Percentiles rank a stretch among this genome's conserved stretches.
Conservation (phyloP, 257 asterid genomes). For the Craterostigma plantagineum region DNA sequence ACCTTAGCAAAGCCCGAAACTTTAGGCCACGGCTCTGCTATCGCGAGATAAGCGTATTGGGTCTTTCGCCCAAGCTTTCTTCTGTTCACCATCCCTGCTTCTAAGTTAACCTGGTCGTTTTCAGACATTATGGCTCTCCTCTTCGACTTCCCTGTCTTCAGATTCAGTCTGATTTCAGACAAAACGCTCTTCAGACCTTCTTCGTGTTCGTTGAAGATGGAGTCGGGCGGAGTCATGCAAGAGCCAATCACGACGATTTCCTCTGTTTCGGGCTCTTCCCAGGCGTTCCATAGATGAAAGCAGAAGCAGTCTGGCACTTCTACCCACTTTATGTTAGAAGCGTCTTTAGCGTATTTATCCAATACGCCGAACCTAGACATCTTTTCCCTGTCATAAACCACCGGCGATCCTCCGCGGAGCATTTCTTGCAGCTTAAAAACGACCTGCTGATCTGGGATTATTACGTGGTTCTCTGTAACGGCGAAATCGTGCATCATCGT, state of each 20-base stretch:
- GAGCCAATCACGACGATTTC: constrained; percentile 90
- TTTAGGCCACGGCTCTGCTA: constrained; percentile 98
- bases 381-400: constrained; percentile 54
- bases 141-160: constrained; percentile 58
- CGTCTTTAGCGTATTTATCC: constrained; percentile 38
- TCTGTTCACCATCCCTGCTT: constrained; percentile 94
- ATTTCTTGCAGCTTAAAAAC: constrained; percentile 85
- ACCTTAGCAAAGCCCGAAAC: constrained; percentile 94
- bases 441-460: constrained; percentile 90
- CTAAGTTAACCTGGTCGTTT: constrained; percentile 58
- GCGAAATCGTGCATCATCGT: constrained; percentile 99
- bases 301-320: constrained; percentile 88
- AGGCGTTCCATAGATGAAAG: constrained; percentile 93
- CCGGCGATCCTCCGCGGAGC: constrained; percentile 92
- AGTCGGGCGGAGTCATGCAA: constrained; percentile 99
- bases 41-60: constrained; percentile 58
- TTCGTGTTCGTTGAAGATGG: constrained; percentile 88
- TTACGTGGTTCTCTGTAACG: constrained; percentile 59
- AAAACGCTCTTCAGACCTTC: constrained; percentile 59
- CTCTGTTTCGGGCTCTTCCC: constrained; percentile 78
- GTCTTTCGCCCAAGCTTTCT: constrained; percentile 82
- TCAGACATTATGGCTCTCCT: constrained; percentile 38
- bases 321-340: constrained; percentile 36
- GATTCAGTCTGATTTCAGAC: constrained; percentile 72
- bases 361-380: constrained; percentile 58